These are phyloP conservation scores for Acidomyces sp. DNA, from an alignment of 495 filamentous ascomycete species.

Conservation along the genomic window DNA sequence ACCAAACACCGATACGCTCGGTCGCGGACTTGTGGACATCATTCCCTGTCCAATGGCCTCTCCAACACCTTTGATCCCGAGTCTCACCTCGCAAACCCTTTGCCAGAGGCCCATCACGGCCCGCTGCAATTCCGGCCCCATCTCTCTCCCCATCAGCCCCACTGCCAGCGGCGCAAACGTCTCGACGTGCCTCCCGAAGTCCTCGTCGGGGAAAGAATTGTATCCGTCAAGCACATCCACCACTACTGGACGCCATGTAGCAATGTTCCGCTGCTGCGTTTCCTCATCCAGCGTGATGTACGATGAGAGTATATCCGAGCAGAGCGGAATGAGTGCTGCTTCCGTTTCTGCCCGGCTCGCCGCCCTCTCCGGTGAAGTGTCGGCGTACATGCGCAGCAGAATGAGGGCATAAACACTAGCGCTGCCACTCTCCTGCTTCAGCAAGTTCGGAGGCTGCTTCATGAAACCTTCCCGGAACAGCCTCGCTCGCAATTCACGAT, in stretches of 20 bases:
- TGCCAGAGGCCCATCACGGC: slow-evolving; percentile 63
- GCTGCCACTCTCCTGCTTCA: slow-evolving; percentile 91
- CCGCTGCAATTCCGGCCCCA: slow-evolving; percentile 61
- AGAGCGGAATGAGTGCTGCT: slow-evolving; percentile 82
- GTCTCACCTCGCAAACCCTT: slow-evolving; percentile 66
- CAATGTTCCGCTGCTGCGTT: slow-evolving; percentile 86
- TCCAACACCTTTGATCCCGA: slow-evolving; percentile 41
- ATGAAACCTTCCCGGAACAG: slow-evolving; percentile 97
- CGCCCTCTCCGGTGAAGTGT: slow-evolving; percentile 67
- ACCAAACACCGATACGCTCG: slow-evolving; percentile 13
- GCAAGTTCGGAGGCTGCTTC: slow-evolving; percentile 96
- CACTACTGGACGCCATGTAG: slow-evolving; percentile 92
- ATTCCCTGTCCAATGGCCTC: background rate
- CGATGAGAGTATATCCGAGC: slow-evolving; percentile 75
- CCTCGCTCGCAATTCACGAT: slow-evolving; percentile 88
- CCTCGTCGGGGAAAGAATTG: slow-evolving; percentile 69
- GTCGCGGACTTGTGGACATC: slow-evolving; percentile 4
- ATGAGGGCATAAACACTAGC: slow-evolving; percentile 91
- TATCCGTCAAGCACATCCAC: slow-evolving; percentile 97
- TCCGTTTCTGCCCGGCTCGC: slow-evolving; percentile 71
- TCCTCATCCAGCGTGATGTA: slow-evolving; percentile 82
- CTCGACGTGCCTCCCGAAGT: slow-evolving; percentile 64
- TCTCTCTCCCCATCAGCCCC: slow-evolving; percentile 69
- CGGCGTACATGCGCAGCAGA: slow-evolving; percentile 90
- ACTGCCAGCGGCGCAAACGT: slow-evolving; percentile 78